These are phyloP conservation scores for Nemania serpens DNA, from an alignment of 2,329 filamentous ascomycete genomes.

Conservation along the genomic window DNA sequence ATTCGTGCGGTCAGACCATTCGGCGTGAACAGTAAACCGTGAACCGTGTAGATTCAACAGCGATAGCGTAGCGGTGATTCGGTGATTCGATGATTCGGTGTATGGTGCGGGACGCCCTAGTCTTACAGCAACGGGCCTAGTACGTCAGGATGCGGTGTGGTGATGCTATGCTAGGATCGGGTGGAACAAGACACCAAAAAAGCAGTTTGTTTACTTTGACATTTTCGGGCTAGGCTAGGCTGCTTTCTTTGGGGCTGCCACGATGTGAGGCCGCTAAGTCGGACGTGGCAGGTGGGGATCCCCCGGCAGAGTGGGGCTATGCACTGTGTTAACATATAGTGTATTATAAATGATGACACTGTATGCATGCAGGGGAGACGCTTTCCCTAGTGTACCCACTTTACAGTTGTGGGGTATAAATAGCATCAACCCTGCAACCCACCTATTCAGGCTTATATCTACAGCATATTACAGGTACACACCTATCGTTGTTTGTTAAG, in stretches of 20 bases:
- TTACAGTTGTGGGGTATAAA: too few species aligned
- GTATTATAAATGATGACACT: not conserved
- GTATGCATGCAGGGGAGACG: too few species aligned
- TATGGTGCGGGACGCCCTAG: conserved; percentile 1
- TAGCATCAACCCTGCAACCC: too few species aligned
- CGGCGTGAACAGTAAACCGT: conserved; percentile 10
- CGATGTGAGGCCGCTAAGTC: not conserved
- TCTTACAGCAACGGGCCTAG: conserved; percentile 4
- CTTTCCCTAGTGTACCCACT: too few species aligned
- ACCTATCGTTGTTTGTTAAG: too few species aligned
- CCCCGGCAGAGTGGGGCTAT: not conserved
- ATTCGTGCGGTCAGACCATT: not conserved
- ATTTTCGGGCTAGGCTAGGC: conserved; percentile 20
- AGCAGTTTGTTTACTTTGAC: conserved; percentile 41
- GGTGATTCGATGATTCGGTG: not conserved
- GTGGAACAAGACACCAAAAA: conserved; percentile 28
- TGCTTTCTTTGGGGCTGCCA: not conserved
- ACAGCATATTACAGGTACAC: too few species aligned
- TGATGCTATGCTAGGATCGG: conserved; percentile 11
- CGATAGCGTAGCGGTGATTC: too few species aligned
- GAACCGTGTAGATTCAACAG: too few species aligned
- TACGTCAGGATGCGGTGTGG: conserved; percentile 20
- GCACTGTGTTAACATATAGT: not conserved
- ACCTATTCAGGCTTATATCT: too few species aligned
- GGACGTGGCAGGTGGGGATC: conserved; percentile 1